Conservation (phyloP, 345 rosid species). For the Microcos paniculata region DNA sequence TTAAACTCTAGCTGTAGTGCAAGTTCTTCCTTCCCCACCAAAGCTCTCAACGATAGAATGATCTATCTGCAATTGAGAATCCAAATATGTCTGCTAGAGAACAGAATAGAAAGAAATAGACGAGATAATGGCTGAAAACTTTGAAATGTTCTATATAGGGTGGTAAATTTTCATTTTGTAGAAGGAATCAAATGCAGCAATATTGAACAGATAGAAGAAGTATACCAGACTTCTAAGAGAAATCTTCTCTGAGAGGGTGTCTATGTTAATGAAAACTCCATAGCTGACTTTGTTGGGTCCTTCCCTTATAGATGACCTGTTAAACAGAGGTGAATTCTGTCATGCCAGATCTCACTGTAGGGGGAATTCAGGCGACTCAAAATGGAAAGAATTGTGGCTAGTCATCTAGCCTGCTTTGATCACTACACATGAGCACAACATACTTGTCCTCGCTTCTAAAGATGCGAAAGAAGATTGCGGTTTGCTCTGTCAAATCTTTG, state of each 20-base stretch:
- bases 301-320: slow-evolving; percentile 44
- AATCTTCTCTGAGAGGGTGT: slow-evolving; percentile 38
- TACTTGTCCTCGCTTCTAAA: slow-evolving; percentile 44
- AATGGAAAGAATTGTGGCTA: not conserved
- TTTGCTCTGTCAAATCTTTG: slow-evolving; percentile 53
- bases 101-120: no score
- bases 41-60: slow-evolving; percentile 22
- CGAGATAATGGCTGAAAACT: no score
- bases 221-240: slow-evolving; percentile 26
- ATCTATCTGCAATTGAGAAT: slow-evolving; percentile 1
- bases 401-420: slow-evolving; percentile 19
- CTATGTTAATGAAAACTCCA: slow-evolving; percentile 52
- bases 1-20: slow-evolving; percentile 59
- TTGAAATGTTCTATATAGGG: no score
- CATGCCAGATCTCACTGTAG: not conserved
- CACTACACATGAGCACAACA: slow-evolving; percentile 68
- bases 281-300: slow-evolving; percentile 45
- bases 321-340: not conserved
- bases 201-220: no score
- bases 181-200: no score
- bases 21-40: slow-evolving; percentile 48
- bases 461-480: slow-evolving; percentile 66
- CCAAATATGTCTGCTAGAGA: not conserved
- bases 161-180: no score
- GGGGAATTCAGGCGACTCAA: not conserved